Percentiles rank a stretch among this genome's conserved stretches.
These are phyloP conservation scores for Bipolaris gigantea DNA, from an alignment of 2,329 filamentous ascomycete species.

Conservation along the genomic window DNA sequence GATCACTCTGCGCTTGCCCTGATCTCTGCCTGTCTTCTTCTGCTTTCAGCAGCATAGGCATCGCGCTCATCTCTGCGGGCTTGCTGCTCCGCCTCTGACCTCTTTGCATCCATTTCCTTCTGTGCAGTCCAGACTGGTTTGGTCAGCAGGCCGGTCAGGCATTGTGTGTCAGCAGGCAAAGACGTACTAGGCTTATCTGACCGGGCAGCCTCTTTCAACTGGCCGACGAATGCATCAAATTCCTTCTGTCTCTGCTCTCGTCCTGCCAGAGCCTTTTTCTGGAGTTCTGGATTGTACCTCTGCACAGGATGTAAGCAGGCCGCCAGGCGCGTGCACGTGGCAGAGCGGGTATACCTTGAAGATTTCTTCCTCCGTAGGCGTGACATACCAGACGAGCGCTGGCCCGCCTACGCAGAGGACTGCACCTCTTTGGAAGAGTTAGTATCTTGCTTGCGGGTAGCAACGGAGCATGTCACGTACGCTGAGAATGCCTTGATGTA, in stretches of 20 bases:
- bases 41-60: conserved; percentile 34
- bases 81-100: conserved; percentile 31
- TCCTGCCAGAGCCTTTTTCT: conserved; percentile 80
- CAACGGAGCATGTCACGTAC: conserved; percentile 23
- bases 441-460: conserved; percentile 16
- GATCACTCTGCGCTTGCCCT: conserved; percentile 34
- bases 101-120: conserved; percentile 39
- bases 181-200: conserved; percentile 84
- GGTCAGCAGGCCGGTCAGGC: conserved; percentile 14
- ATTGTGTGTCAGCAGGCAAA: background rate
- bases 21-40: conserved; percentile 40
- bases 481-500: conserved; percentile 42
- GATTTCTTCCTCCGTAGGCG: conserved; percentile 87
- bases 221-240: conserved; percentile 82
- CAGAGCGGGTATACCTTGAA: conserved; percentile 58
- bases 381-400: conserved; percentile 75
- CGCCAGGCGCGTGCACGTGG: conserved; percentile 18
- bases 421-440: conserved; percentile 60
- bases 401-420: conserved; percentile 80
- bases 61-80: conserved; percentile 37
- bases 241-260: conserved; percentile 77
- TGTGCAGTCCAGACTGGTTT: conserved; percentile 40
- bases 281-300: conserved; percentile 92
- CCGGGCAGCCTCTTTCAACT: conserved; percentile 86
- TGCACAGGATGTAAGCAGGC: conserved; percentile 38